Evolutionary conservation across 208 protist genomes (phyloP).

Genomic region (Borovskyia barvae): DNA sequence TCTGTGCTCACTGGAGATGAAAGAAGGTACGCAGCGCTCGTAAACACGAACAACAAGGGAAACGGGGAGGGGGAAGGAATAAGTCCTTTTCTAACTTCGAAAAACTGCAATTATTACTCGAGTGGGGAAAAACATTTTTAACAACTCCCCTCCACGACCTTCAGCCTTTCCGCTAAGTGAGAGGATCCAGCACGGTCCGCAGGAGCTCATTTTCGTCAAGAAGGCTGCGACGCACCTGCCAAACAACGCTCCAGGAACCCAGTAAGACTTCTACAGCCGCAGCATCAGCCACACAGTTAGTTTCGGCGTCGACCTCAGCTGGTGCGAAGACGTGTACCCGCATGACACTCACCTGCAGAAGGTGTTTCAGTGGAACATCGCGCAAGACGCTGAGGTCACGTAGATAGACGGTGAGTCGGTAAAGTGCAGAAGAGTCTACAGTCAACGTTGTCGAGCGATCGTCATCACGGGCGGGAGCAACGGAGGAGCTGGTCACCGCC

Average conservation of each 20-base stretch:
- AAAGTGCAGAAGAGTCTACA: too few species aligned
- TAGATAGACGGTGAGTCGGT: conserved; percentile 7
- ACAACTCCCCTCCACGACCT: too few species aligned
- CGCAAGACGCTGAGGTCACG: conserved; percentile 3
- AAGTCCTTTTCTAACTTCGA: too few species aligned
- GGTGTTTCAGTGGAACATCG: conserved; percentile 40
- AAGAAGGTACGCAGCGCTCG: too few species aligned
- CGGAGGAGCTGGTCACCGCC: too few species aligned
- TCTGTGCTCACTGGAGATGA: too few species aligned
- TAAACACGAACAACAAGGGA: too few species aligned
- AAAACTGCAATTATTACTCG: too few species aligned
- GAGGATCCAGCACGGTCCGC: conserved; percentile 13
- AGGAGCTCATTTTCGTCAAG: conserved; percentile 14
- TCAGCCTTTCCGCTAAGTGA: conserved; percentile 8
- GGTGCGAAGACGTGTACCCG: conserved; percentile 16
- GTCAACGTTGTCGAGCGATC: too few species aligned
- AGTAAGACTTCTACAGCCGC: background rate
- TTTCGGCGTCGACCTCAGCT: background rate
- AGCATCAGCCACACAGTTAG: background rate
- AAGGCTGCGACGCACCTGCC: conserved; percentile 25
- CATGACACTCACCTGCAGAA: conserved; percentile 58
- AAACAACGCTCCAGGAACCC: conserved; percentile 17
- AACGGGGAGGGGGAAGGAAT: too few species aligned
- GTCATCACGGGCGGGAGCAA: too few species aligned
- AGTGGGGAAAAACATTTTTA: too few species aligned